Conservation (phyloP, 2,329 filamentous ascomycete genomes). For the Colletotrichum tamarilloi region DNA sequence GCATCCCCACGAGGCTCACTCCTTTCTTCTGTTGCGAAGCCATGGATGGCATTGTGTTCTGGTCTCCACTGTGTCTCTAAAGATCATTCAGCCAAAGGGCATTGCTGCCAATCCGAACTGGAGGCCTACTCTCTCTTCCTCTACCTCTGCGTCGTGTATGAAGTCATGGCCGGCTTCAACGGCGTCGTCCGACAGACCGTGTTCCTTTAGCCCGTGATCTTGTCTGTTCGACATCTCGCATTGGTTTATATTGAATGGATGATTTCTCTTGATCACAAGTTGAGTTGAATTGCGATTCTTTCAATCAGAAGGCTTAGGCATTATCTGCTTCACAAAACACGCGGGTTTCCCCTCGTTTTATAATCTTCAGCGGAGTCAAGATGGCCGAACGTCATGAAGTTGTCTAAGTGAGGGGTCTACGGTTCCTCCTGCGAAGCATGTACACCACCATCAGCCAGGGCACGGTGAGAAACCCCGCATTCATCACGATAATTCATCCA, state of each 20-base stretch:
- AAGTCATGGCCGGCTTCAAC: slow-evolving; percentile 45
- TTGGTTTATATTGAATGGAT: not conserved
- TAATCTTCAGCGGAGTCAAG: not conserved
- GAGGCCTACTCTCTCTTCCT: slow-evolving; percentile 44
- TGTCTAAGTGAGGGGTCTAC: slow-evolving; percentile 10
- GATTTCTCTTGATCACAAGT: not conserved
- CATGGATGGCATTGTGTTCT: slow-evolving; percentile 18
- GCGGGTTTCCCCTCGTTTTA: not conserved
- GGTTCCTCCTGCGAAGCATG: slow-evolving; percentile 7
- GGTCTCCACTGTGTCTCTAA: slow-evolving; percentile 26
- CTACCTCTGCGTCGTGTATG: slow-evolving; percentile 47
- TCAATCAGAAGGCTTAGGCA: not conserved
- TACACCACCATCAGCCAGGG: slow-evolving; percentile 12
- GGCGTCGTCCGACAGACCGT: slow-evolving; percentile 37
- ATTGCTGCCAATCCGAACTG: not conserved
- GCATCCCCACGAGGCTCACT: slow-evolving; percentile 6
- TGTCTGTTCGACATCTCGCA: slow-evolving; percentile 15
- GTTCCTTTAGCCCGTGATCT: slow-evolving; percentile 23
- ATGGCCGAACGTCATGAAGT: not conserved
- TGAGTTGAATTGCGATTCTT: not conserved
- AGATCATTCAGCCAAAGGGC: not conserved
- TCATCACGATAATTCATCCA: not conserved
- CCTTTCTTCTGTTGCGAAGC: slow-evolving; percentile 13
- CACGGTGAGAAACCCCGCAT: slow-evolving; percentile 23
- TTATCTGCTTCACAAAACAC: too few species aligned